Percentiles rank a stretch among this genome's conserved stretches.
These are phyloP conservation scores for Pythium rishiriense DNA, from an alignment of 352 stramenopile species.

Conservation along the genomic window DNA sequence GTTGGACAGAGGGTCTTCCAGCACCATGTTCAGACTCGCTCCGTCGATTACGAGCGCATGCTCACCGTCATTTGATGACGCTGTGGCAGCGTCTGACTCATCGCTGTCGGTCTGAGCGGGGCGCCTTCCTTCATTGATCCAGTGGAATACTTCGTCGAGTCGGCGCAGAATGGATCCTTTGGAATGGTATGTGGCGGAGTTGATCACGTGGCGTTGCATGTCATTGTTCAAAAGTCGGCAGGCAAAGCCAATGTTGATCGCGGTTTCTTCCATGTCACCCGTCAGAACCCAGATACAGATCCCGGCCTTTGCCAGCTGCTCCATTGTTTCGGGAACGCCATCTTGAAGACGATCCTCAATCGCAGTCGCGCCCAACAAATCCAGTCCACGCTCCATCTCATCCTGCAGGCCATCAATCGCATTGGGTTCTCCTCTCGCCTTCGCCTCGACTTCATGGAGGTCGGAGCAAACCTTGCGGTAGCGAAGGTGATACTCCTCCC, in stretches of 20 bases:
- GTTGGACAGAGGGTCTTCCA: constrained; percentile 73
- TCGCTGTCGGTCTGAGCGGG: constrained; percentile 25
- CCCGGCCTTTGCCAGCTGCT: constrained; percentile 64
- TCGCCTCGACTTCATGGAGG: constrained; percentile 70
- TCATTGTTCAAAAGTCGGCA: constrained; percentile 90
- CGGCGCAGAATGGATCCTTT: constrained; percentile 67
- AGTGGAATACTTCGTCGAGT: constrained; percentile 82
- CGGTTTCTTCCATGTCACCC: constrained; percentile 89
- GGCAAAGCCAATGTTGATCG: constrained; percentile 88
- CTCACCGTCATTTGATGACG: constrained; percentile 34
- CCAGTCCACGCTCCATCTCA: constrained; percentile 77
- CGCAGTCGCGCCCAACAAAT: constrained; percentile 77
- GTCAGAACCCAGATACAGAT: constrained; percentile 90
- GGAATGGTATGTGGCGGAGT: constrained; percentile 58
- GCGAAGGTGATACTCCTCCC: constrained; percentile 61
- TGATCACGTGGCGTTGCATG: constrained; percentile 92
- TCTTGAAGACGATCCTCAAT: constrained; percentile 89
- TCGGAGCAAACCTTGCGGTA: constrained; percentile 69
- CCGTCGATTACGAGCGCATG: constrained; percentile 95
- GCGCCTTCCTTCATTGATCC: constrained; percentile 41
- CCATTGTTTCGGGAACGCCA: constrained; percentile 80
- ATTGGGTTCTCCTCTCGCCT: constrained; percentile 59
- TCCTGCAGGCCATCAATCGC: constrained; percentile 67
- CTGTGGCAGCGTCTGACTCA: constrained; percentile 26
- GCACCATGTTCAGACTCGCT: constrained; percentile 82